Conservation (phyloP, 2,329 filamentous ascomycete genomes). For the Trichoderma harzianum region DNA sequence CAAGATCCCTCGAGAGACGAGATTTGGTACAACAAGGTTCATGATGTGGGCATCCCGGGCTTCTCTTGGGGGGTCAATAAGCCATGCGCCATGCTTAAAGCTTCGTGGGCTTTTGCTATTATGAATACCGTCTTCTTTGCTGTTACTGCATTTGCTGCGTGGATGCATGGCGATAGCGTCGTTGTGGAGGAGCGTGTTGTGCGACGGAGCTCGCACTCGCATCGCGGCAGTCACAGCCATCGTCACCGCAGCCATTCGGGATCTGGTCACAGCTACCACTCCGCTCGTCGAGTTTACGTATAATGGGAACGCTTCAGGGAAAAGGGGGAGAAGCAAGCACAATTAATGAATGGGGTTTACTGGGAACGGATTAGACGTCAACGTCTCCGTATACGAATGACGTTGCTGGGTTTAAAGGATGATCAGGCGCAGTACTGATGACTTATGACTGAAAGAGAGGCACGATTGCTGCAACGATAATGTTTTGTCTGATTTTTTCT, state of each 20-base stretch:
- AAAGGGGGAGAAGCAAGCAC: neutral
- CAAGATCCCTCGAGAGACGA: constrained; percentile 49
- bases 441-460: constrained; percentile 5
- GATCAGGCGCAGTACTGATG: neutral
- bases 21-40: constrained; percentile 56
- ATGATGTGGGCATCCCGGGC: constrained; percentile 54
- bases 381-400: neutral
- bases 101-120: constrained; percentile 82
- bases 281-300: constrained; percentile 51
- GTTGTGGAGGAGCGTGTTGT: constrained; percentile 31
- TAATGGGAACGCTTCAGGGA: neutral
- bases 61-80: constrained; percentile 61
- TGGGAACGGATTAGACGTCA: neutral
- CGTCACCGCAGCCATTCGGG: constrained; percentile 39
- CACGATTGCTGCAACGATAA: neutral
- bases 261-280: constrained; percentile 44
- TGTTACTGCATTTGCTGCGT: constrained; percentile 69
- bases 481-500: neutral
- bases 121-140: constrained; percentile 83
- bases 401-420: neutral
- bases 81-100: constrained; percentile 89
- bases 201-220: constrained; percentile 33
- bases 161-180: constrained; percentile 52
- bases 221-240: constrained; percentile 40
- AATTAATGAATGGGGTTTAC: neutral